These are phyloP conservation scores for Avena atlantica DNA, from an alignment of 176 grass and related monocot species.

Conservation along the genomic window DNA sequence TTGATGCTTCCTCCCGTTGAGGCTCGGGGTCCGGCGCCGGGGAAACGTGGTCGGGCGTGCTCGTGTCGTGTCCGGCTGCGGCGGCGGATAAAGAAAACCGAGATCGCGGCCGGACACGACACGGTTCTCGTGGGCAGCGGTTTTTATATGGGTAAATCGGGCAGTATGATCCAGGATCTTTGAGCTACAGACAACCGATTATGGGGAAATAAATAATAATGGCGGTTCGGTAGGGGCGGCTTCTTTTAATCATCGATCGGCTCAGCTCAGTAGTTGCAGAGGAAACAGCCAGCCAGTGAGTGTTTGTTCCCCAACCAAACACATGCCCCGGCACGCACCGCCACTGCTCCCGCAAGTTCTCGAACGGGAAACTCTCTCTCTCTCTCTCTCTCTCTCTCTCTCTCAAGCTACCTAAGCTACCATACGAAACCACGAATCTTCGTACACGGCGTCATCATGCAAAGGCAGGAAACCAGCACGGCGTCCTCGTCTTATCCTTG, in stretches of 20 bases:
- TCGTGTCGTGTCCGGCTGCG: background rate
- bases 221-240: background rate
- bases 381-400: no score
- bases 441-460: background rate
- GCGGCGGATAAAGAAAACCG: background rate
- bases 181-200: background rate
- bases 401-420: background rate
- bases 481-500: background rate
- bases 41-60: background rate
- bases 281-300: background rate
- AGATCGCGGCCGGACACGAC: background rate
- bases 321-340: background rate
- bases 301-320: constrained; percentile 30
- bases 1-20: no score
- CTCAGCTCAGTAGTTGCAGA: background rate
- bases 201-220: background rate
- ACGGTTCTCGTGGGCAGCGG: background rate
- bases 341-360: constrained; percentile 31
- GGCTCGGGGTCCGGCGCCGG: no score
- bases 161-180: constrained; percentile 10
- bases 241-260: background rate
- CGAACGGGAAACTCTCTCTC: background rate
- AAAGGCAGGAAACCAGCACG: background rate
- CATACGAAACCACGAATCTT: background rate
- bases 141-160: background rate